These are phyloP conservation scores for Esteya vermicola DNA, from an alignment of 2,329 filamentous ascomycete species.

Conservation along the genomic window DNA sequence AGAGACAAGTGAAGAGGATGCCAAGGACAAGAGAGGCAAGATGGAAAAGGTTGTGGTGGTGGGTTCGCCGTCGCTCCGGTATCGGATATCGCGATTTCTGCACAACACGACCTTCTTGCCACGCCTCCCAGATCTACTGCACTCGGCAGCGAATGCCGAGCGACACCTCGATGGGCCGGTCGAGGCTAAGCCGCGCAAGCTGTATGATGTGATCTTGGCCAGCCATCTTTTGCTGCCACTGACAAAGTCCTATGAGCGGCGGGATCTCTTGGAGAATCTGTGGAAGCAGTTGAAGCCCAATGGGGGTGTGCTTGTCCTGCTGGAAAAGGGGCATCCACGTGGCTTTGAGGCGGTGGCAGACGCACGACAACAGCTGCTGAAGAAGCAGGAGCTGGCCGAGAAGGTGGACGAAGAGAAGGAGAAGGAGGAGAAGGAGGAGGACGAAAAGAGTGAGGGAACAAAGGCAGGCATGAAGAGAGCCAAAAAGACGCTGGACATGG, in stretches of 20 bases:
- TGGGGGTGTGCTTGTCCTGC: constrained; percentile 71
- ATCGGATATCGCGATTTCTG: constrained; percentile 62
- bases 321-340: constrained; percentile 83
- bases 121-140: constrained; percentile 74
- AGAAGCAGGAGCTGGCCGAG: constrained; percentile 57
- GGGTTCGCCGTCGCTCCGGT: constrained; percentile 58
- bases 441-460: constrained; percentile 12
- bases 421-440: not conserved
- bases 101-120: constrained; percentile 87
- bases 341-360: constrained; percentile 88
- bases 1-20: not conserved
- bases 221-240: constrained; percentile 69
- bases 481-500: constrained; percentile 17
- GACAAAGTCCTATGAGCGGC: constrained; percentile 62
- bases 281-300: constrained; percentile 76
- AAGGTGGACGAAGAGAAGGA: constrained; percentile 11
- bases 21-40: constrained; percentile 22
- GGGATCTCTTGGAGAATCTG: constrained; percentile 69
- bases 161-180: constrained; percentile 43
- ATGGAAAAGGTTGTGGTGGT: constrained; percentile 74
- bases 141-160: constrained; percentile 44
- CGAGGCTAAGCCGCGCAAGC: constrained; percentile 48
- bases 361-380: constrained; percentile 64
- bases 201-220: constrained; percentile 80
- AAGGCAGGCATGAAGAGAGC: too few relatives aligned